Evolutionary conservation across 2,329 filamentous ascomycete species (phyloP).

Genomic region (Ceratocystis cacaofunesta): DNA sequence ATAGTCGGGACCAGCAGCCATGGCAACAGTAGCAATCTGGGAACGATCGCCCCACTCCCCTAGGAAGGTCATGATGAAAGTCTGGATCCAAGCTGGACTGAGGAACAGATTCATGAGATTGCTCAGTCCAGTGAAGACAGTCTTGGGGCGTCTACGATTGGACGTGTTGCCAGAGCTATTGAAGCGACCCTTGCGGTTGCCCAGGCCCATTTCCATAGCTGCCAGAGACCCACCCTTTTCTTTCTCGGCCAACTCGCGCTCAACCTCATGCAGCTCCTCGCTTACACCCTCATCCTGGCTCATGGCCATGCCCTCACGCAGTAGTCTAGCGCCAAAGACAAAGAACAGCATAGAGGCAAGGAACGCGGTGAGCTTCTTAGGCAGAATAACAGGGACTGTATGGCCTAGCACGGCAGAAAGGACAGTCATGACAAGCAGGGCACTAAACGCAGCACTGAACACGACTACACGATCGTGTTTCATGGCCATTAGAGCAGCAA

Average conservation of each 20-base stretch:
- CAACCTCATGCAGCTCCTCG: slow-evolving; percentile 97
- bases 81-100: slow-evolving; percentile 96
- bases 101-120: slow-evolving; percentile 80
- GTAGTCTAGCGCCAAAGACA: slow-evolving; percentile 70
- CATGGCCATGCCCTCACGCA: slow-evolving; percentile 81
- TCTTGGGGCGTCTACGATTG: slow-evolving; percentile 32
- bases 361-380: slow-evolving; percentile 80
- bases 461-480: slow-evolving; percentile 87
- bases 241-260: slow-evolving; percentile 84
- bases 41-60: slow-evolving; percentile 97
- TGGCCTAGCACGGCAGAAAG: slow-evolving; percentile 87
- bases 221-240: slow-evolving; percentile 62
- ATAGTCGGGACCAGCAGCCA: slow-evolving; percentile 96
- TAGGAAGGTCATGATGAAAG: slow-evolving; percentile 96
- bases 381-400: slow-evolving; percentile 75
- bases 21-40: slow-evolving; percentile 96
- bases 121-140: slow-evolving; percentile 48
- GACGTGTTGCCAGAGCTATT: slow-evolving; percentile 57
- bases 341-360: slow-evolving; percentile 76
- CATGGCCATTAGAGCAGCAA: slow-evolving; percentile 98
- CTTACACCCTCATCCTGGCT: slow-evolving; percentile 75
- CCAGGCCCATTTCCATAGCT: slow-evolving; percentile 59
- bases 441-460: slow-evolving; percentile 86
- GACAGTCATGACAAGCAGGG: slow-evolving; percentile 85
- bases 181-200: slow-evolving; percentile 60